Evolutionary conservation across 495 filamentous ascomycete species (phyloP).

Genomic region (Mytilinidion resinicola): DNA sequence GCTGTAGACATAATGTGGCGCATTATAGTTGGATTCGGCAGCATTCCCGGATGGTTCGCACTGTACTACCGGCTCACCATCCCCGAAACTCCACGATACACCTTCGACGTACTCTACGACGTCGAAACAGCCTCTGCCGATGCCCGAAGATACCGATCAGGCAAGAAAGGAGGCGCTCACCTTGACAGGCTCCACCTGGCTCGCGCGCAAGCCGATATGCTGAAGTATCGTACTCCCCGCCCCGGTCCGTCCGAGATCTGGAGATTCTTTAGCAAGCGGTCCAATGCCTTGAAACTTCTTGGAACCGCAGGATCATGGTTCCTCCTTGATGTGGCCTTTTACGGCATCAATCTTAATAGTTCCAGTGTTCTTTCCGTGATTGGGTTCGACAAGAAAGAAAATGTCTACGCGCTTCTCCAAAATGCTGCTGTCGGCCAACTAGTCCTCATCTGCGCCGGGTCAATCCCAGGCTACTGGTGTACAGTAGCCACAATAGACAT

Average conservation of each 20-base stretch:
- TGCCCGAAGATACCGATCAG: slow-evolving; percentile 45
- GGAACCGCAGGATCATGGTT: slow-evolving; percentile 81
- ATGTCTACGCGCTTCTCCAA: slow-evolving; percentile 28
- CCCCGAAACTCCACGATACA: slow-evolving; percentile 75
- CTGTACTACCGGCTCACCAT: slow-evolving; percentile 85
- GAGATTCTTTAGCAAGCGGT: slow-evolving; percentile 57
- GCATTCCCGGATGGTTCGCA: slow-evolving; percentile 67
- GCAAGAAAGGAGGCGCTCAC: slow-evolving; percentile 41
- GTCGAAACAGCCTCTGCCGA: slow-evolving; percentile 62
- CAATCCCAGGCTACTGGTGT: slow-evolving; percentile 38
- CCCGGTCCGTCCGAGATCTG: slow-evolving; percentile 47
- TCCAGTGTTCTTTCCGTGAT: slow-evolving; percentile 55
- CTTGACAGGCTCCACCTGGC: slow-evolving; percentile 56
- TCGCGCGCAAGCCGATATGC: slow-evolving; percentile 42
- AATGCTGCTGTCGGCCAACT: slow-evolving; percentile 34
- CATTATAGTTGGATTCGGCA: slow-evolving; percentile 67
- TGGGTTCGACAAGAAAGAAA: slow-evolving; percentile 54
- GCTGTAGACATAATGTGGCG: slow-evolving; percentile 85
- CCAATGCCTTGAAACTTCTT: slow-evolving; percentile 60
- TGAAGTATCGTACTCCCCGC: slow-evolving; percentile 50
- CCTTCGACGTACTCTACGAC: slow-evolving; percentile 72
- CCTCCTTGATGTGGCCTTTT: slow-evolving; percentile 71
- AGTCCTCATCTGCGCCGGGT: slow-evolving; percentile 35
- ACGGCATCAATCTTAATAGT: slow-evolving; percentile 70
- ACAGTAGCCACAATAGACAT: slow-evolving; percentile 34